A percentile compares a stretch with the other conserved stretches of the same genome.
These are phyloP conservation scores for Hyphopichia burtonii DNA, from an alignment of 1,139 yeast genomes.

Conservation along the genomic window DNA sequence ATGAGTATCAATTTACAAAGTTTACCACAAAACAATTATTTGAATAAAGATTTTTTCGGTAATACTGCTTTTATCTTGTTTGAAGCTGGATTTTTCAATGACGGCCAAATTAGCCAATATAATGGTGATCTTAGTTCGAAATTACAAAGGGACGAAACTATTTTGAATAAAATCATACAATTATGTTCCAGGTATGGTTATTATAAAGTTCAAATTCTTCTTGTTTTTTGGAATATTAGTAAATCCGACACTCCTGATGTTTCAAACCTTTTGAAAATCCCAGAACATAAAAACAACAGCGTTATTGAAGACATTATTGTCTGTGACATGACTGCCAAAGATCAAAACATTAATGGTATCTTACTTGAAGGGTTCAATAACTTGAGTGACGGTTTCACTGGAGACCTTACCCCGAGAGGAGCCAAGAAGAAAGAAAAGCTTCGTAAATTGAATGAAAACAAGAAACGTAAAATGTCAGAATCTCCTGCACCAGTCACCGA, in stretches of 20 bases:
- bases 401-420: slow-evolving; percentile 34
- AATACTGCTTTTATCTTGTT: slow-evolving; percentile 40
- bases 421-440: slow-evolving; percentile 15
- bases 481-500: neutral
- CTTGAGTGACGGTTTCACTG: slow-evolving; percentile 24
- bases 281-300: slow-evolving; percentile 11
- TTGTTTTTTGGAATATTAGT: slow-evolving; percentile 39
- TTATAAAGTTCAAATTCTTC: slow-evolving; percentile 35
- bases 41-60: slow-evolving; percentile 36
- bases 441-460: slow-evolving; percentile 4
- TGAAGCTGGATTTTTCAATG: slow-evolving; percentile 43
- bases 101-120: slow-evolving; percentile 11
- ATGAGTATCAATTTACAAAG: slow-evolving; percentile 29
- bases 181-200: slow-evolving; percentile 35
- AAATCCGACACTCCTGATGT: slow-evolving; percentile 8
- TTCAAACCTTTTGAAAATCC: slow-evolving; percentile 15
- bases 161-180: slow-evolving; percentile 37
- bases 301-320: slow-evolving; percentile 21
- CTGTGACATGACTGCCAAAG: slow-evolving; percentile 36
- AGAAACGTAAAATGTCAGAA: slow-evolving; percentile 5
- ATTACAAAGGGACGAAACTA: slow-evolving; percentile 33
- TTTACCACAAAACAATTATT: slow-evolving; percentile 36
- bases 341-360: slow-evolving; percentile 27
- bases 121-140: slow-evolving; percentile 22
- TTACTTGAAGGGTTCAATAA: slow-evolving; percentile 24